phyloP scores from a whole-genome alignment of 306 rosid genomes.

The Bauhinia variegata region DNA sequence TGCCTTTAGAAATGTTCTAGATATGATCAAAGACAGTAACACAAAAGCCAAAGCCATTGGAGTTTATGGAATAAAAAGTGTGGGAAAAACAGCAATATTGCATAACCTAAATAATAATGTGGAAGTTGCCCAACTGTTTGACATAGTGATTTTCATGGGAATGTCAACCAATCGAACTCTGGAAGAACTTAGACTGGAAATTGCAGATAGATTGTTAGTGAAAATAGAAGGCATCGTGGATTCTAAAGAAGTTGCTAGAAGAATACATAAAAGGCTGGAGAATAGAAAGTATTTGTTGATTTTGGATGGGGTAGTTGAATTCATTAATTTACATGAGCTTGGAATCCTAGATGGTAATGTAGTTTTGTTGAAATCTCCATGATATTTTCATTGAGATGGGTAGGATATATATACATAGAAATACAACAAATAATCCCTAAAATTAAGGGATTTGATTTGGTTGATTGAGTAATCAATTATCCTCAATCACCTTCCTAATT shows the following conservation, averaged over 20 bases:
- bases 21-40: background rate
- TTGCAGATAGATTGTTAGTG: background rate
- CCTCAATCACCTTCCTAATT: no score
- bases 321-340: background rate
- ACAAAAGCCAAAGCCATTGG: conserved; percentile 29
- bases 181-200: no score
- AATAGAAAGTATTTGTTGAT: background rate
- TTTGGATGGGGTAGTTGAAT: conserved; percentile 29
- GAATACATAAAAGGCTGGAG: background rate
- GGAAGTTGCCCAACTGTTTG: conserved; percentile 28
- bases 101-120: conserved; percentile 33
- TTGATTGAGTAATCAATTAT: no score
- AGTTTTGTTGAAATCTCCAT: no score
- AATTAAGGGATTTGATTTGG: no score
- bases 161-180: no score
- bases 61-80: conserved; percentile 33
- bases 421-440: no score
- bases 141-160: conserved; percentile 32
- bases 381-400: no score
- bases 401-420: no score
- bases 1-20: conserved; percentile 6
- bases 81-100: conserved; percentile 35
- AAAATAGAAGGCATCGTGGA: background rate
- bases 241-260: no score
- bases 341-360: background rate